phyloP scores from a whole-genome alignment of 2,329 filamentous ascomycete species.

The Peltaster fructicola region DNA sequence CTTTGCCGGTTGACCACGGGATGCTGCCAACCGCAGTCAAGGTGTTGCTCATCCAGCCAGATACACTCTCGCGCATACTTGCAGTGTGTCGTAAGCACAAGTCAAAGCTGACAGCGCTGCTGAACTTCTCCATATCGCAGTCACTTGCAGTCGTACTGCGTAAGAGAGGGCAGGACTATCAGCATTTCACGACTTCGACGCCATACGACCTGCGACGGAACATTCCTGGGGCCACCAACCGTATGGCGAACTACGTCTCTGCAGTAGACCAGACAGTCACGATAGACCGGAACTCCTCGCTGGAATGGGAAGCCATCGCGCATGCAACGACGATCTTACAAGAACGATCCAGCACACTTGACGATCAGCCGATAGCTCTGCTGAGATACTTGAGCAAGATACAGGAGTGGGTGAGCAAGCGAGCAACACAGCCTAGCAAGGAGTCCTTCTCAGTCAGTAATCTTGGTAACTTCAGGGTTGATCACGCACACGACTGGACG shows the following conservation, averaged over 20 bases:
- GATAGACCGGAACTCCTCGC: neutral
- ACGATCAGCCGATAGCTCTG: slow-evolving; percentile 26
- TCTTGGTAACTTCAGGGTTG: slow-evolving; percentile 21
- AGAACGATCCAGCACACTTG: slow-evolving; percentile 14
- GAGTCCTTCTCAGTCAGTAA: slow-evolving; percentile 31
- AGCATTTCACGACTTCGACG: slow-evolving; percentile 23
- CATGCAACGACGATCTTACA: slow-evolving; percentile 18
- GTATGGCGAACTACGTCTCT: slow-evolving; percentile 22
- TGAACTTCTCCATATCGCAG: slow-evolving; percentile 23
- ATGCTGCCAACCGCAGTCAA: slow-evolving; percentile 15
- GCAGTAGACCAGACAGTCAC: slow-evolving; percentile 4
- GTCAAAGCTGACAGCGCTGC: slow-evolving; percentile 24
- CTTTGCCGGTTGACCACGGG: no score
- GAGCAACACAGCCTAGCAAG: slow-evolving; percentile 22
- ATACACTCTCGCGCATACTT: slow-evolving; percentile 15
- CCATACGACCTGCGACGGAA: slow-evolving; percentile 25
- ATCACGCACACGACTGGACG: slow-evolving; percentile 3
- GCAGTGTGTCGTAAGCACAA: slow-evolving; percentile 16
- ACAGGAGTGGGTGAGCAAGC: slow-evolving; percentile 22
- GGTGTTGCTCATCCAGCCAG: slow-evolving; percentile 16
- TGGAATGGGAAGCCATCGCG: slow-evolving; percentile 20
- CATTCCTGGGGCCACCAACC: slow-evolving; percentile 15
- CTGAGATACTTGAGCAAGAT: slow-evolving; percentile 25
- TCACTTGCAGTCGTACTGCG: slow-evolving; percentile 19
- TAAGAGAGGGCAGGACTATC: slow-evolving; percentile 6